Percentiles rank a stretch among this genome's conserved stretches.
phyloP scores from a whole-genome alignment of 257 asterid species.

The Verbascum thapsus region DNA sequence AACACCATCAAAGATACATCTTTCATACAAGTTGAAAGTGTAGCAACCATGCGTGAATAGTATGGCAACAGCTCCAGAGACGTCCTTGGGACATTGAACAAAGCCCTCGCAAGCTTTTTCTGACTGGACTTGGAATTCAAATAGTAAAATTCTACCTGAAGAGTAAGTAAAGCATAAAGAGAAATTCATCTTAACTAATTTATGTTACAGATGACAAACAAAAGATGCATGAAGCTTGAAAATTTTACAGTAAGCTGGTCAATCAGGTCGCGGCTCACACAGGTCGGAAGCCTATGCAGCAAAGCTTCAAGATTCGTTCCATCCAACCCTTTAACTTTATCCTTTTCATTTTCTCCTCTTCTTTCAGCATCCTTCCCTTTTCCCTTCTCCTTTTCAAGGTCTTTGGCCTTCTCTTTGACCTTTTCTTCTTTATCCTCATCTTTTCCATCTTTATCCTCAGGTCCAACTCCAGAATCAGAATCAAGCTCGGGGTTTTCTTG shows the following conservation, averaged over 20 bases:
- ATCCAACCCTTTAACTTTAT: slow-evolving; percentile 83
- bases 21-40: slow-evolving; percentile 93
- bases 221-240: slow-evolving; percentile 17
- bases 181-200: slow-evolving; percentile 34
- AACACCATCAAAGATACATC: slow-evolving; percentile 89
- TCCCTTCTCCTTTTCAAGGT: slow-evolving; percentile 63
- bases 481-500: slow-evolving; percentile 61
- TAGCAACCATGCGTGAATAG: slow-evolving; percentile 97
- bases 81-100: slow-evolving; percentile 97
- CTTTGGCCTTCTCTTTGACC: too few relatives aligned
- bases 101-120: slow-evolving; percentile 93
- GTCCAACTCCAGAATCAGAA: slow-evolving; percentile 57
- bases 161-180: slow-evolving; percentile 21
- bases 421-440: slow-evolving; percentile 73
- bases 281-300: slow-evolving; percentile 91
- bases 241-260: slow-evolving; percentile 93
- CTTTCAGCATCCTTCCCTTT: slow-evolving; percentile 85
- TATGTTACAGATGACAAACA: slow-evolving; percentile 20
- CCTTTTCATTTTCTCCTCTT: slow-evolving; percentile 85
- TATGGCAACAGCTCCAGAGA: slow-evolving; percentile 92
- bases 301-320: slow-evolving; percentile 89
- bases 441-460: slow-evolving; percentile 63
- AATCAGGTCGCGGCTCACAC: slow-evolving; percentile 97
- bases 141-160: slow-evolving; percentile 98
- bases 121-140: slow-evolving; percentile 89